These are phyloP conservation scores for Aphanomyces cochlioides DNA, from an alignment of 352 stramenopile species.

Conservation along the genomic window DNA sequence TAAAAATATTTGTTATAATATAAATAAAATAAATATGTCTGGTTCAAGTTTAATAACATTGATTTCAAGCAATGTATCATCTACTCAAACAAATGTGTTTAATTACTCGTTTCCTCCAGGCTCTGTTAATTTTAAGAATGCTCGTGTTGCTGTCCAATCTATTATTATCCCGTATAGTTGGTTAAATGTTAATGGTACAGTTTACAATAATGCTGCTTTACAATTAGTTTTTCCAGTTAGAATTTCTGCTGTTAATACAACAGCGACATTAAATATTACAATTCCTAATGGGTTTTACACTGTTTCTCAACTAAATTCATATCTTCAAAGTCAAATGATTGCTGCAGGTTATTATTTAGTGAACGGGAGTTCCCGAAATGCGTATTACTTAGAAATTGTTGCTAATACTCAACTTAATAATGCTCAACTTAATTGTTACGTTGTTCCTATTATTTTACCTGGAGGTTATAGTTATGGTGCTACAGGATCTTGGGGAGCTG, in stretches of 20 bases:
- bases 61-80: conserved; percentile 4
- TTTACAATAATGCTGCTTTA: conserved; percentile 6
- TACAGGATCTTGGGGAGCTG: no score
- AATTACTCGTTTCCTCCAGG: background rate
- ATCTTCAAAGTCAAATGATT: conserved; percentile 2
- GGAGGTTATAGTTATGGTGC: no score
- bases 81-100: background rate
- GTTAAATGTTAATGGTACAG: conserved; percentile 4
- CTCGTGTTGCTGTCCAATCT: background rate
- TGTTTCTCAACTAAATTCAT: background rate
- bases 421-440: no score
- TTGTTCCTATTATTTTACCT: no score
- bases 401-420: no score
- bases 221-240: background rate
- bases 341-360: conserved; percentile 5
- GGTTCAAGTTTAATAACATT: conserved; percentile 3
- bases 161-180: background rate
- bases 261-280: background rate
- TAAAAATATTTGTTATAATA: conserved; percentile 1
- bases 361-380: background rate
- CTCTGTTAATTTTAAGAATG: background rate
- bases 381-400: background rate
- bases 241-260: conserved; percentile 1
- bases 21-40: conserved; percentile 12
- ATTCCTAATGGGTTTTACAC: background rate